Evolutionary conservation across 2,329 filamentous ascomycete genomes (phyloP).

Genomic region (Phyllosticta citribraziliensis): DNA sequence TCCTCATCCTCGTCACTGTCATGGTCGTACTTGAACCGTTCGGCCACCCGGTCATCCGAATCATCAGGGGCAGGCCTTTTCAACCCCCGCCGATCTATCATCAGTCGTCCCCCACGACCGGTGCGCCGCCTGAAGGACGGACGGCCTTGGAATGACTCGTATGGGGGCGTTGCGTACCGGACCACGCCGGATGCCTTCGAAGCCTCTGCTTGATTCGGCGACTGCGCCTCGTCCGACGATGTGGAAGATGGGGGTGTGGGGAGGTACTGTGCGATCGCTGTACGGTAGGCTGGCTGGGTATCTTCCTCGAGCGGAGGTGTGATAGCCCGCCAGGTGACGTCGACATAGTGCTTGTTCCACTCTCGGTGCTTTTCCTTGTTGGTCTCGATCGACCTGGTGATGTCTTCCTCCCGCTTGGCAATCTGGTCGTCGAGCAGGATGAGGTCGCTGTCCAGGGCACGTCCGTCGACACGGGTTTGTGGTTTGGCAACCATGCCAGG

Average conservation of each 20-base stretch:
- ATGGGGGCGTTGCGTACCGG: conserved; percentile 29
- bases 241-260: conserved; percentile 39
- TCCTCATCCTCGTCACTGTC: conserved; percentile 72
- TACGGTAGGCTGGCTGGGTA: conserved; percentile 29
- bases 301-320: conserved; percentile 58
- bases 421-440: conserved; percentile 65
- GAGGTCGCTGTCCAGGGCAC: conserved; percentile 64
- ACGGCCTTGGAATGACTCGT: conserved; percentile 28
- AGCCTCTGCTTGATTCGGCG: conserved; percentile 23
- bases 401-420: conserved; percentile 70
- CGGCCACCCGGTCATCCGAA: conserved; percentile 24
- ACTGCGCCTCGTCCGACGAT: conserved; percentile 32
- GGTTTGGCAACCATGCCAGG: conserved; percentile 42
- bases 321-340: conserved; percentile 77
- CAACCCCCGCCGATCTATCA: conserved; percentile 76
- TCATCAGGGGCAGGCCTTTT: conserved; percentile 41
- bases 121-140: conserved; percentile 75
- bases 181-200: conserved; percentile 16
- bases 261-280: conserved; percentile 30
- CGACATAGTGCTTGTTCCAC: conserved; percentile 86
- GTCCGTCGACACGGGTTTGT: conserved; percentile 54
- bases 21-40: conserved; percentile 70
- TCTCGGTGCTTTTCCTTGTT: conserved; percentile 81
- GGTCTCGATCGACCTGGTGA: conserved; percentile 72
- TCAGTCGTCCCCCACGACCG: conserved; percentile 73